Evolutionary conservation across 2,329 filamentous ascomycete genomes (phyloP), one percentile per base, ranked within the genome.

Genomic region (Talaromyces albobiverticillius): DNA sequence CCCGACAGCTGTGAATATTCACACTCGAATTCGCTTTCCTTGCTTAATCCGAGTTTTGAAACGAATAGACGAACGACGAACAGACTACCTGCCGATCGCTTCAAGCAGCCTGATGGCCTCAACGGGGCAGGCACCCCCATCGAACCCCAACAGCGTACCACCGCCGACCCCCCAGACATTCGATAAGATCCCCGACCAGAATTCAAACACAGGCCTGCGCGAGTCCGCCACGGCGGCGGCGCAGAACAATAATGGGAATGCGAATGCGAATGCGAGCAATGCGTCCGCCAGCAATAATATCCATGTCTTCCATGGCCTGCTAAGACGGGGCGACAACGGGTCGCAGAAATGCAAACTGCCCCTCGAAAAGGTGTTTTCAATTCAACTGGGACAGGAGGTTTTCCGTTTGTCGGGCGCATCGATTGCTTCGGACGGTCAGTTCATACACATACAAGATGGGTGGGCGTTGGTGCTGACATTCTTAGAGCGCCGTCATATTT

Each of bases 401-500:
- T 89, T 88, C 68, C 77, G 82, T 56, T 71, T 88, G 45, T 88
- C 85, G 9, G 86, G 86, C 29, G 85, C 86, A 11, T 88, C 84
- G 46, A 83, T 89, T 55, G 84, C 83, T 53, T 88, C 84, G 59
- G 86, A 89, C 82, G 85, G 85, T 88, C 71, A 76, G 82, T 75
- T 45, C 25, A 34, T 9, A 41, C 16, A 14, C 11, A 20, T 47
- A 40, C 42, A 38, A 7, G 5, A 47, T 18, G 8, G 14, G 4
- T 26, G 47, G 25, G 58, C 25, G 53, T 16, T 40, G 18, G 7
- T 40, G 9, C 78, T 83, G 71, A 84, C 67, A 75, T 66, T 73
- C 70, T 68, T 76, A 78, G 74, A 95, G 93, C 91, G 65, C 93
- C 93, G 55, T 96, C 92, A 47, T 96, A 96, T 72, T 96, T 97